A percentile compares a stretch with the other conserved stretches of the same genome.
Evolutionary conservation across 371 early-diverging fungal genomes (phyloP).

Genomic region (Vavraia culicis): DNA sequence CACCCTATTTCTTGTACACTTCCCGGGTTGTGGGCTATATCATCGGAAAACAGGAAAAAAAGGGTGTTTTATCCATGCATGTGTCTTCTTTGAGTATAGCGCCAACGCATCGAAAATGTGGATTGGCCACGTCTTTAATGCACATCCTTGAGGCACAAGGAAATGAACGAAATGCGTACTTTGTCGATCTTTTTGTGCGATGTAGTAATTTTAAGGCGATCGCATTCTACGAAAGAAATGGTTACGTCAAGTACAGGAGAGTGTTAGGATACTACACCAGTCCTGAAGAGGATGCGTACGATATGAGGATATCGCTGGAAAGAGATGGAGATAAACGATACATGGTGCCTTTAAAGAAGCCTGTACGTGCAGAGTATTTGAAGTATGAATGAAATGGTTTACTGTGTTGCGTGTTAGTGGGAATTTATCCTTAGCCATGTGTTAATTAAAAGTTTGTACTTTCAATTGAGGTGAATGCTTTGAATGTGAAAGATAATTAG

Average conservation of each 20-base stretch:
- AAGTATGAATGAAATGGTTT: no score
- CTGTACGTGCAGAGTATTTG: no score
- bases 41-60: slow-evolving; percentile 36
- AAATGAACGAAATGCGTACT: slow-evolving; percentile 58
- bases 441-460: no score
- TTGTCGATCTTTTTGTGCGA: slow-evolving; percentile 87
- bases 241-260: slow-evolving; percentile 67
- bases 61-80: slow-evolving; percentile 61
- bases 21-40: slow-evolving; percentile 26
- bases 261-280: slow-evolving; percentile 64
- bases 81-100: slow-evolving; percentile 86
- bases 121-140: slow-evolving; percentile 72
- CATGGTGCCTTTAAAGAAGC: no score
- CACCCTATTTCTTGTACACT: no score
- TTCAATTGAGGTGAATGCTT: no score
- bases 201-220: slow-evolving; percentile 76
- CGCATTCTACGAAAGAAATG: slow-evolving; percentile 70
- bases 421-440: no score
- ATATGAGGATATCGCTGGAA: slow-evolving; percentile 35
- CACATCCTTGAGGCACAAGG: slow-evolving; percentile 51
- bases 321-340: background rate
- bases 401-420: no score
- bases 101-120: slow-evolving; percentile 70
- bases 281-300: slow-evolving; percentile 40
- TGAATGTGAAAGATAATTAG: no score